A percentile compares a stretch with the other conserved stretches of the same genome.
phyloP scores from a whole-genome alignment of 1,284 basidiomycete genomes.

The Puccinia horiana region DNA sequence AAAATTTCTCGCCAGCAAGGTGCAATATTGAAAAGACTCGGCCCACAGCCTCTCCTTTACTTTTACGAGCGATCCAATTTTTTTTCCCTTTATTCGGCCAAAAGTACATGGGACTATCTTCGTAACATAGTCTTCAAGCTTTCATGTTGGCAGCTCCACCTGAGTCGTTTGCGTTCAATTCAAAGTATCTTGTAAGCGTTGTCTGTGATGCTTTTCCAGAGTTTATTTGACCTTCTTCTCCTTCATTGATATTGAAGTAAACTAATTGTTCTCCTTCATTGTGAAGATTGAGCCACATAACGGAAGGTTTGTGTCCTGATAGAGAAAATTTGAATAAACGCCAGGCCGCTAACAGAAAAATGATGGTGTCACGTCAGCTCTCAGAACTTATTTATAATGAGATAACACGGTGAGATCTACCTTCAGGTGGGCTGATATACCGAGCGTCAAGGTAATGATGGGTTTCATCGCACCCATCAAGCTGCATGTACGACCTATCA shows the following conservation, averaged over 20 bases:
- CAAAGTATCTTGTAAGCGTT: conserved; percentile 6
- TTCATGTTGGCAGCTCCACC: background rate
- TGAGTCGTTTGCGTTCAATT: background rate
- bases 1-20: background rate
- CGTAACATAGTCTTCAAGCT: background rate
- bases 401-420: no score
- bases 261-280: background rate
- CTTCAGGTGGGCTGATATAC: conserved; percentile 23
- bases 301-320: background rate
- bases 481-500: background rate
- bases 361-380: background rate
- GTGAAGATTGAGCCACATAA: background rate
- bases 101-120: background rate
- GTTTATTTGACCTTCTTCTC: background rate
- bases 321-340: background rate
- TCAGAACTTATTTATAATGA: no score
- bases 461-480: background rate
- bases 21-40: background rate
- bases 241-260: background rate
- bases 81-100: background rate
- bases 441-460: background rate
- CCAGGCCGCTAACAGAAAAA: conserved; percentile 5
- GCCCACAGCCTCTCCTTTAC: background rate
- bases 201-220: background rate
- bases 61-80: background rate